Evolutionary conservation across 2,329 filamentous ascomycete species (phyloP), one percentile per base, ranked within the genome.

Genomic region (Diaporthe sp.): DNA sequence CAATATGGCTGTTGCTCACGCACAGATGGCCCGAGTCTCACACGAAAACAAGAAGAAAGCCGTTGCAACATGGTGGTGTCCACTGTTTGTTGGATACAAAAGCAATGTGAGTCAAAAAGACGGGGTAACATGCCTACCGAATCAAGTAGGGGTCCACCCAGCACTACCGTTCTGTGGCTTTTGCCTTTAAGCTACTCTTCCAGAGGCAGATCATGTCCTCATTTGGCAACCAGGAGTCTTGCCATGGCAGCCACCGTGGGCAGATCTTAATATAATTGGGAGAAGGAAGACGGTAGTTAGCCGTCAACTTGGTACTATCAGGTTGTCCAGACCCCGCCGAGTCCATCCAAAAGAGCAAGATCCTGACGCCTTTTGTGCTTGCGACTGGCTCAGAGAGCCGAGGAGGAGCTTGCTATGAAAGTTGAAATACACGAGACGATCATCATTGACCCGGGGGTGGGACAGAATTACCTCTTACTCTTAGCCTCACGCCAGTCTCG

Each of bases 401-500:
- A 53, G n/a, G 31, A 39, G 22, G 28, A 25, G 15, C n/a, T n/a
- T 61, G 7, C 57, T n/a, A 25, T 53, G n/a, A 42, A 42, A n/a
- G 49, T 70, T 28, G 65, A 70, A 55, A 42, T 55, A 42, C 22
- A 62, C 42, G 37, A 49, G 55, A n/a, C 39, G 25, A 71, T 51
- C 28, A 49, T 25, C 28, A 57, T 25, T 62, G 34, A 31, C 58
- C 53, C 73, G 67, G 73, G 61, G n/a, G 68, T 72, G 28, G 58
- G 39, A 72, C 73, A 67, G n/a, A 34, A n/a, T 61, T 31, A 60
- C 58, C 37, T 62, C 53, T 25, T 65, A 72, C 37, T 65, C 53
- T 25, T 72, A 75, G 73, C 51, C 58, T 65, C 51, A 60, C 68
- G 67, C 68, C 71, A 73, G 58, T 65, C 34, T 53, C 46, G 58